phyloP scores from a whole-genome alignment of 2,329 filamentous ascomycete species.

The Neopestalotiopsis sp. region DNA sequence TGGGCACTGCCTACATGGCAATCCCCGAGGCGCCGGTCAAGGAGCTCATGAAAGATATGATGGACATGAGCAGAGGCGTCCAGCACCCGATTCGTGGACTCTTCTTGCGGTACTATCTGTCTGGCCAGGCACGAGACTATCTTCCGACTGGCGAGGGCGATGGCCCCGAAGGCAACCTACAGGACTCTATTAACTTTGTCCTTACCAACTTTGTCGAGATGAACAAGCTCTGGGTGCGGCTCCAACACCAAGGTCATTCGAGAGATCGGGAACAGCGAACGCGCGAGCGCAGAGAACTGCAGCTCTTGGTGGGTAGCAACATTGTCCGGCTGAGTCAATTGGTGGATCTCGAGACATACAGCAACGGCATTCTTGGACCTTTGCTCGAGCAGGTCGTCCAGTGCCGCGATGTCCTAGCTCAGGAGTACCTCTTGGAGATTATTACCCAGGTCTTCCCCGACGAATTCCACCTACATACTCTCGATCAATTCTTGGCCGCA shows the following conservation, averaged over 20 bases:
- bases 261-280: conserved; percentile 91
- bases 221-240: conserved; percentile 98
- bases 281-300: conserved; percentile 92
- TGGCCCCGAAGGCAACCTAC: conserved; percentile 91
- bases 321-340: conserved; percentile 93
- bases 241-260: conserved; percentile 97
- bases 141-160: conserved; percentile 83
- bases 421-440: conserved; percentile 97
- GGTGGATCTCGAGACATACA: conserved; percentile 94
- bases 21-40: conserved; percentile 98
- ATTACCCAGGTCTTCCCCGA: conserved; percentile 99
- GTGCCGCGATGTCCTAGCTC: conserved; percentile 93
- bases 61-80: conserved; percentile 99
- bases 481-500: conserved; percentile 92
- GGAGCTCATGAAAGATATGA: conserved; percentile 99
- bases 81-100: conserved; percentile 95
- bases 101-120: conserved; percentile 95
- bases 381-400: conserved; percentile 96
- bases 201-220: conserved; percentile 99
- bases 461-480: conserved; percentile 95
- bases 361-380: conserved; percentile 84
- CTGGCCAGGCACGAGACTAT: conserved; percentile 89
- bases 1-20: conserved; percentile 98
- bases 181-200: conserved; percentile 97
- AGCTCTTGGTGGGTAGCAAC: conserved; percentile 95